Conservation (phyloP, 225 moss, liverwort and hornwort species). For the Polytrichum formosum region DNA sequence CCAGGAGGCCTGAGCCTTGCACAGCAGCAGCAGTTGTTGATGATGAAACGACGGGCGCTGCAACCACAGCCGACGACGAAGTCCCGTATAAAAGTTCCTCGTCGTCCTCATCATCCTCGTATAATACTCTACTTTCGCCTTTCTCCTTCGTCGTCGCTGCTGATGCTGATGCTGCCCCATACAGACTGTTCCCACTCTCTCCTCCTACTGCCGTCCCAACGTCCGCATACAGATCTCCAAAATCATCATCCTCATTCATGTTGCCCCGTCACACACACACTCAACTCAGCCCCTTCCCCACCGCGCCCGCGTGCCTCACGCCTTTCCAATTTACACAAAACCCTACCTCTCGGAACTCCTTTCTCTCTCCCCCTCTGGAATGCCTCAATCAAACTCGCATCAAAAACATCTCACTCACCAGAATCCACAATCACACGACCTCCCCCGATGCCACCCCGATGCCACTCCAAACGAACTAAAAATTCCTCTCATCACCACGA, state of each 20-base stretch:
- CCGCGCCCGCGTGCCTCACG: neutral
- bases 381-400: no score
- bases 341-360: neutral
- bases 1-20: no score
- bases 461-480: no score
- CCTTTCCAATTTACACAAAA: neutral
- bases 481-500: no score
- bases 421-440: no score
- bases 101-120: conserved; percentile 53
- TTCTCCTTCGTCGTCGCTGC: conserved; percentile 15
- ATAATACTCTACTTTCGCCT: conserved; percentile 11
- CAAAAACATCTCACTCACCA: no score
- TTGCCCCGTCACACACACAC: conserved; percentile 11
- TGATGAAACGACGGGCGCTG: conserved; percentile 13
- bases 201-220: conserved; percentile 46
- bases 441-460: no score
- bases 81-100: conserved; percentile 81
- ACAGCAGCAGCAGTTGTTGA: no score
- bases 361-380: neutral
- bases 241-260: conserved; percentile 98
- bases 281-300: neutral
- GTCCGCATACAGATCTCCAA: conserved; percentile 96
- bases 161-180: conserved; percentile 23
- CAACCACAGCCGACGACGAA: conserved; percentile 39
- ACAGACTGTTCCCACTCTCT: conserved; percentile 37